Percentiles rank a stretch among this genome's conserved stretches.
phyloP scores from a whole-genome alignment of 1,284 basidiomycete genomes.

The Entoloma clypeatum region DNA sequence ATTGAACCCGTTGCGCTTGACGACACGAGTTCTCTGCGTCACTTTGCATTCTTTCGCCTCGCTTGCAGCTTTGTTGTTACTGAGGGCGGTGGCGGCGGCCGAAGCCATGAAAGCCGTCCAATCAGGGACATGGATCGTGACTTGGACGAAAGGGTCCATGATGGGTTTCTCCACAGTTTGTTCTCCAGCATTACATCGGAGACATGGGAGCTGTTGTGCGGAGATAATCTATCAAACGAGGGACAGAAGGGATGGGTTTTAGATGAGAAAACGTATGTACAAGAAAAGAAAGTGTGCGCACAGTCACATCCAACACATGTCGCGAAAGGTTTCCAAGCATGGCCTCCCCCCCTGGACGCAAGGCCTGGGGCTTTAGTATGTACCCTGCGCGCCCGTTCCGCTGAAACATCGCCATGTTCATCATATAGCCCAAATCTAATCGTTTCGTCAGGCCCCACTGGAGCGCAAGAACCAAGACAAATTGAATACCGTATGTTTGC shows the following conservation, averaged over 20 bases:
- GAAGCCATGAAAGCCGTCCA: constrained; percentile 39
- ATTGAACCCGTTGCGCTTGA: constrained; percentile 85
- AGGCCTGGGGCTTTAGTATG: constrained; percentile 83
- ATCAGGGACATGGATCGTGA: constrained; percentile 74
- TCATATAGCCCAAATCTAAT: constrained; percentile 80
- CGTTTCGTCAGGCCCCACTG: neutral
- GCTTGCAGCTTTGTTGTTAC: constrained; percentile 28
- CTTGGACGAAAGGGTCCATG: constrained; percentile 77
- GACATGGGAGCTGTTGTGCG: constrained; percentile 87
- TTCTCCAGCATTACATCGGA: constrained; percentile 60
- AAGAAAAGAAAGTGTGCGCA: too few species aligned
- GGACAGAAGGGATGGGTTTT: constrained; percentile 4
- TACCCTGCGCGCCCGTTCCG: constrained; percentile 85
- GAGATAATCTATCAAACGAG: constrained; percentile 66
- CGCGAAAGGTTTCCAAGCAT: constrained; percentile 51
- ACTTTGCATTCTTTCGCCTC: constrained; percentile 27
- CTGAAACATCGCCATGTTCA: constrained; percentile 95
- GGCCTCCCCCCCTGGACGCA: constrained; percentile 67
- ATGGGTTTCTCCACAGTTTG: constrained; percentile 58
- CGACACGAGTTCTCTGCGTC: constrained; percentile 49
- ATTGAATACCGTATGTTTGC: constrained; percentile 83
- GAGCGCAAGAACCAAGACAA: neutral
- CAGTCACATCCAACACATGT: constrained; percentile 65
- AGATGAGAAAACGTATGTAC: neutral
- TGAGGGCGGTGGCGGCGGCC: constrained; percentile 21